Conservation (phyloP, 1,284 basidiomycete species). For the Entoloma clypeatum region DNA sequence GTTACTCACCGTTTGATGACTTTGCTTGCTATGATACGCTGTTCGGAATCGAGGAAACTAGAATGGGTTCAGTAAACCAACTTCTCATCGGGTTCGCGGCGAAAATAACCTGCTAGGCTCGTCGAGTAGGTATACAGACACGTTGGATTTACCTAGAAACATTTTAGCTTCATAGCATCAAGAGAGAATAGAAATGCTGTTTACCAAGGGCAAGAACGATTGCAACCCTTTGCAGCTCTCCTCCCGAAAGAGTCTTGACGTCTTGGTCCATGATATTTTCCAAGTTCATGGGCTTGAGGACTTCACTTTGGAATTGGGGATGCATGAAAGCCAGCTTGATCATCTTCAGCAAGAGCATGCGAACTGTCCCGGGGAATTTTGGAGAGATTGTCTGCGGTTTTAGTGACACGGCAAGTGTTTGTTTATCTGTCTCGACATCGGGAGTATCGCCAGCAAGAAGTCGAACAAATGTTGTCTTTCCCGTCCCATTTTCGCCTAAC, state of each 20-base stretch:
- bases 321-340: slow-evolving; percentile 96
- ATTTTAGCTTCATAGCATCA: background rate
- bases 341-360: slow-evolving; percentile 89
- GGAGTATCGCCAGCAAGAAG: slow-evolving; percentile 87
- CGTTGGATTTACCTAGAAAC: slow-evolving; percentile 42
- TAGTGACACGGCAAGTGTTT: slow-evolving; percentile 79
- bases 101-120: slow-evolving; percentile 64
- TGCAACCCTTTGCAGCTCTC: slow-evolving; percentile 94
- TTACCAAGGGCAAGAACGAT: slow-evolving; percentile 83
- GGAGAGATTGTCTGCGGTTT: slow-evolving; percentile 97
- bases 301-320: slow-evolving; percentile 95
- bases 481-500: slow-evolving; percentile 96
- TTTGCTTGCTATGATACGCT: slow-evolving; percentile 95
- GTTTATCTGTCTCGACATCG: slow-evolving; percentile 79
- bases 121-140: slow-evolving; percentile 84
- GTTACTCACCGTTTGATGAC: slow-evolving; percentile 84
- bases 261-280: slow-evolving; percentile 95
- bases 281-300: slow-evolving; percentile 92
- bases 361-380: slow-evolving; percentile 90
- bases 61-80: slow-evolving; percentile 11
- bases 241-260: slow-evolving; percentile 93
- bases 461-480: slow-evolving; percentile 96
- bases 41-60: slow-evolving; percentile 94
- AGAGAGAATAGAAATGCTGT: slow-evolving; percentile 14
- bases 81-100: background rate